Conservation (phyloP, 805 yeast species). For the Cyberlindnera mrakii region DNA sequence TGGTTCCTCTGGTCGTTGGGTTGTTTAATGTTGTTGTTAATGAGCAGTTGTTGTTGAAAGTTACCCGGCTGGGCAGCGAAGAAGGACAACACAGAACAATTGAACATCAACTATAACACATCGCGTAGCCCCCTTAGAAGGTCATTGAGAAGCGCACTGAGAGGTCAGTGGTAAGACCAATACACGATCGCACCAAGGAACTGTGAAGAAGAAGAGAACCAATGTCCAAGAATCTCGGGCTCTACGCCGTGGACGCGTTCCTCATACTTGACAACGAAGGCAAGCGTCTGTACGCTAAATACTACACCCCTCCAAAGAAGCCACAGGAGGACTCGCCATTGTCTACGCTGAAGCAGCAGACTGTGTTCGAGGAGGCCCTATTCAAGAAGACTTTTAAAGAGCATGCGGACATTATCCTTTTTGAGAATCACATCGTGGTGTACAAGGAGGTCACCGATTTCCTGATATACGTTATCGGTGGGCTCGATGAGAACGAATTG, state of each 20-base stretch:
- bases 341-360: constrained; percentile 52
- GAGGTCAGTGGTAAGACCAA: too few species aligned
- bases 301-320: constrained; percentile 56
- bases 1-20: not conserved
- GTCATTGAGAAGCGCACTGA: too few species aligned
- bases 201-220: not conserved
- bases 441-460: constrained; percentile 82
- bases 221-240: constrained; percentile 48
- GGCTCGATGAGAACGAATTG: constrained; percentile 78
- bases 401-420: constrained; percentile 72
- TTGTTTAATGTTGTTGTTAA: not conserved
- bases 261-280: constrained; percentile 80
- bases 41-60: not conserved
- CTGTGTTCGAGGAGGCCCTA: constrained; percentile 66
- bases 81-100: not conserved
- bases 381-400: constrained; percentile 74
- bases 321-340: constrained; percentile 23
- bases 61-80: not conserved
- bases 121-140: too few species aligned
- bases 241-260: constrained; percentile 78
- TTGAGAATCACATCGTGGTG: constrained; percentile 74
- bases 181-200: too few species aligned
- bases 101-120: too few species aligned
- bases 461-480: constrained; percentile 64
- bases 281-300: constrained; percentile 74